A percentile compares a stretch with the other conserved stretches of the same genome.
Conservation (phyloP, 164 flowering plant genomes). For the Taxillus chinensis region DNA sequence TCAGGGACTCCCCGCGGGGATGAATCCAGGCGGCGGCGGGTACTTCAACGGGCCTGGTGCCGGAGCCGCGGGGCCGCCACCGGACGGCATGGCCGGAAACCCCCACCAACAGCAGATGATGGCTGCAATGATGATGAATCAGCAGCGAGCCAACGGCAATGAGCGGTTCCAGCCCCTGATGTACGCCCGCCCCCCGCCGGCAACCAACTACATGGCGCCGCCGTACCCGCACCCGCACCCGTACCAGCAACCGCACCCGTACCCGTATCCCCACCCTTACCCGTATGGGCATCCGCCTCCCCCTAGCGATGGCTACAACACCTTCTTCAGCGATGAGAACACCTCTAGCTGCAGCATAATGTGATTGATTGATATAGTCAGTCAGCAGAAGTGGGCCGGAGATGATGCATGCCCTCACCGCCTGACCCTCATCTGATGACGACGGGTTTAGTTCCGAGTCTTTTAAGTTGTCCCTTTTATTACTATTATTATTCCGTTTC, state of each 20-base stretch:
- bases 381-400: too few species aligned
- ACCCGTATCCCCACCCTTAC: constrained; percentile 18
- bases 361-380: constrained; percentile 25
- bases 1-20: constrained; percentile 51
- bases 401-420: too few species aligned
- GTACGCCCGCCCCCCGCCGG: constrained; percentile 79
- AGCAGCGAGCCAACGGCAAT: constrained; percentile 55
- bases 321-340: constrained; percentile 82
- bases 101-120: constrained; percentile 40
- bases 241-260: constrained; percentile 20
- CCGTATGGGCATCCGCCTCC: constrained; percentile 21
- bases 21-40: constrained; percentile 18
- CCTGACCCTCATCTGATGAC: too few species aligned
- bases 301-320: constrained; percentile 28
- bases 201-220: constrained; percentile 49
- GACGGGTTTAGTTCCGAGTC: too few species aligned
- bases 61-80: constrained; percentile 35
- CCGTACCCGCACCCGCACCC: constrained; percentile 11
- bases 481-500: too few species aligned
- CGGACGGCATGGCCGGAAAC: constrained; percentile 44
- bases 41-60: constrained; percentile 23
- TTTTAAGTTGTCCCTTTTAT: too few species aligned
- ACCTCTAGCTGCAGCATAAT: constrained; percentile 76
- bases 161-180: constrained; percentile 82
- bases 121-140: constrained; percentile 73